Conservation (phyloP, 257 asterid genomes). For the Haberlea rhodopensis region DNA sequence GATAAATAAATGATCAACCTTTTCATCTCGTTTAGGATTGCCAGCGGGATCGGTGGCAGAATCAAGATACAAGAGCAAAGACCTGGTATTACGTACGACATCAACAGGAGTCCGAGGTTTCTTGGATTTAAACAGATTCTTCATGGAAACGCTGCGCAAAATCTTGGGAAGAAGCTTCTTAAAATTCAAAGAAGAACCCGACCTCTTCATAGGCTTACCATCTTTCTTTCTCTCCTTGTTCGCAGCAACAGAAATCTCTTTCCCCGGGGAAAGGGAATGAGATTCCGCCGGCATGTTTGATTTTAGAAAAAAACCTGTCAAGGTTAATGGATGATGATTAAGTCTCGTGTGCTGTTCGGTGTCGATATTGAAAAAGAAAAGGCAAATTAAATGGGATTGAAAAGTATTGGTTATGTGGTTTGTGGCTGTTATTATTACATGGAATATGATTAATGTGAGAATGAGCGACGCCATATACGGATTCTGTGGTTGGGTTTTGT, state of each 20-base stretch:
- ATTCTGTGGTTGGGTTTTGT: neutral
- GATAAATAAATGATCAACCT: too few relatives aligned
- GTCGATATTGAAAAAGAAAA: slow-evolving; percentile 10
- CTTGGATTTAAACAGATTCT: slow-evolving; percentile 59
- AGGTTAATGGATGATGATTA: neutral
- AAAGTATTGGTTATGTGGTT: too few relatives aligned
- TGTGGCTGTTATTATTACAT: neutral
- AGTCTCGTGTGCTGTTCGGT: neutral
- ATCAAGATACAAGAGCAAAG: too few relatives aligned
- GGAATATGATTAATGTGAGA: neutral
- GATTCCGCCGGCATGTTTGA: slow-evolving; percentile 36
- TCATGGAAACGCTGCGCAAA: slow-evolving; percentile 42
- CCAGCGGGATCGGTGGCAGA: too few relatives aligned
- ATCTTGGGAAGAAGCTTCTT: slow-evolving; percentile 53
- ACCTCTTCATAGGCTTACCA: slow-evolving; percentile 10
- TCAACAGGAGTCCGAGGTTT: neutral
- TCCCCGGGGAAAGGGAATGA: slow-evolving; percentile 43
- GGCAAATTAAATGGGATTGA: neutral
- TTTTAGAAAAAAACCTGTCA: slow-evolving; percentile 3
- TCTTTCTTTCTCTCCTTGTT: slow-evolving; percentile 27
- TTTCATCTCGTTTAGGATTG: too few relatives aligned
- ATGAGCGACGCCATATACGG: neutral
- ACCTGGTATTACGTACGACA: too few relatives aligned
- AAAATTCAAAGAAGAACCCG: slow-evolving; percentile 36
- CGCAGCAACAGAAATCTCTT: slow-evolving; percentile 40